Conservation (phyloP, 805 yeast species). For the Suhomyces tanzawaensis region DNA sequence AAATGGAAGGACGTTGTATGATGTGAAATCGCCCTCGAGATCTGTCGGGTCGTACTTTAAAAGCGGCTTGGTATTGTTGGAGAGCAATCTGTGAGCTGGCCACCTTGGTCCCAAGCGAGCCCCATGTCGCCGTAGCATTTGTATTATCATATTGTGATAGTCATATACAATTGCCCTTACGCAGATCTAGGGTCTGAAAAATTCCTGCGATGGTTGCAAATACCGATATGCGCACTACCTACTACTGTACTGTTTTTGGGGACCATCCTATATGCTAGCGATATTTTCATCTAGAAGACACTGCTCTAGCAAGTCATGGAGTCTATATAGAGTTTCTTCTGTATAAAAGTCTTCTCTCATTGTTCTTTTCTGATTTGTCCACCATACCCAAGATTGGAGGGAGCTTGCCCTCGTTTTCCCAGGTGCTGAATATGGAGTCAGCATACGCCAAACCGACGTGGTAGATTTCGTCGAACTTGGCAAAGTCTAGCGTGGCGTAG, state of each 20-base stretch:
- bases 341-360: constrained; percentile 28
- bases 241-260: too few species aligned
- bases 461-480: constrained; percentile 86
- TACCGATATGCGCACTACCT: too few species aligned
- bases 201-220: too few species aligned
- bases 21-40: constrained; percentile 16
- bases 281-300: too few species aligned
- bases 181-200: too few species aligned
- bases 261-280: too few species aligned
- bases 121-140: neutral
- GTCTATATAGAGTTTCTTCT: constrained; percentile 68
- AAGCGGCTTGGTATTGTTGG: neutral
- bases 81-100: neutral
- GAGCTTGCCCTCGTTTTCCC: constrained; percentile 52
- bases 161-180: too few species aligned
- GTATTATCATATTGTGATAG: neutral
- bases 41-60: constrained; percentile 10
- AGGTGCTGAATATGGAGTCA: constrained; percentile 48
- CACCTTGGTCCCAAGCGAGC: neutral
- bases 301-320: neutral
- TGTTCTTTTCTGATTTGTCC: constrained; percentile 14
- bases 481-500: constrained; percentile 89
- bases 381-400: constrained; percentile 60
- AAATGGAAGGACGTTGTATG: constrained; percentile 22
- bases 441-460: constrained; percentile 79